Evolutionary conservation across 225 moss, liverwort and hornwort genomes (phyloP), one percentile per base, ranked within the genome.

Genomic region (Ulota crispa): DNA sequence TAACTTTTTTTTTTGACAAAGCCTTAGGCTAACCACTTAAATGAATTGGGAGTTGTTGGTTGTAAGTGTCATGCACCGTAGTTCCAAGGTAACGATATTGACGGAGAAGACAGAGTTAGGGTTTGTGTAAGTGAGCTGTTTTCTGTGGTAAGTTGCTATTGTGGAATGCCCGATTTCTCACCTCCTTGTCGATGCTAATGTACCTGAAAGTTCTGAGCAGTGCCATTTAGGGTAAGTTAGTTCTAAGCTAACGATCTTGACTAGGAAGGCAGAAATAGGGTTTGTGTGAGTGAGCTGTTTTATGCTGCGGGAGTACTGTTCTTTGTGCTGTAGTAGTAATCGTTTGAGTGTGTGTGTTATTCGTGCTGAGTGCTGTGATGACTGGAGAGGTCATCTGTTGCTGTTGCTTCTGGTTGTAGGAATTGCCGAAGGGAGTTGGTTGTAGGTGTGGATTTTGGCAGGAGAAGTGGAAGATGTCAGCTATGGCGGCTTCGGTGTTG

Each of bases 401-500:
- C 12, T 47, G 10, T 43, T 66, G 7, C 39, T 10, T 31, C 6
- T 11, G 18, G 8, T 50, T 8, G 32, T 71, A 70, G 73, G 2
- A 53, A 6, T 16, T 45, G 63, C 7, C 28, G n/a, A 63, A 37
- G 81, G 34, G 81, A 57, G 55, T 67, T 68, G 56, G 32, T 71
- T 59, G 56, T 36, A 52, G 67, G 73, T 21, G 12, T 37, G 19
- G 41, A 55, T 72, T 28, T 86, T 50, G 84, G 41, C 36, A 57
- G 24, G 64, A 53, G 54, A 31, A 41, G 45, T 11, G 28, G 14
- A 71, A 14, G 24, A 26, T n/a, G 68, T 75, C 60, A 53, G 82
- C 20, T 19, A 80, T 87, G 85, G 83, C 75, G 70, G 9, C 83
- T 67, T 83, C 83, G 31, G 81, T 85, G 39, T 82, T 85, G 84